Evolutionary conservation across 768 basidiomycete species (phyloP).

Genomic region (Leccinellum luteum): DNA sequence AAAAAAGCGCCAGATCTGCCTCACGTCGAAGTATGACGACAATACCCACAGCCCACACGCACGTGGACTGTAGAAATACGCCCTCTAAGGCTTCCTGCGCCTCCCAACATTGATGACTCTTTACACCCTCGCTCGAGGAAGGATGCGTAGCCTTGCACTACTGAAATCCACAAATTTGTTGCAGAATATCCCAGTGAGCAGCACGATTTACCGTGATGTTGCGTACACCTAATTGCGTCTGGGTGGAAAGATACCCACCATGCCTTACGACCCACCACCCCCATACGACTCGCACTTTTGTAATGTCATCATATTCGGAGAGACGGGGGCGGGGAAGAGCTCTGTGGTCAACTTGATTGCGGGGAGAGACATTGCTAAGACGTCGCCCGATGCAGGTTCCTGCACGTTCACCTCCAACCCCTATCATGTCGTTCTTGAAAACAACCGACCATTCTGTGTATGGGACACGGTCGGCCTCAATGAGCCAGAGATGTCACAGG

Average conservation of each 20-base stretch:
- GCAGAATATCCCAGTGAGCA: slow-evolving; percentile 11
- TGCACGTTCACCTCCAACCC: slow-evolving; percentile 33
- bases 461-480: slow-evolving; percentile 36
- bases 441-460: slow-evolving; percentile 18
- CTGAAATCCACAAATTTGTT: background rate
- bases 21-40: slow-evolving; percentile 6
- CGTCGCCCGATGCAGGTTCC: slow-evolving; percentile 32
- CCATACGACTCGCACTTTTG: slow-evolving; percentile 13
- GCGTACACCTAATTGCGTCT: background rate
- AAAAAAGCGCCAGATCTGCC: slow-evolving; percentile 2
- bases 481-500: slow-evolving; percentile 20
- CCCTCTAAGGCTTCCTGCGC: background rate
- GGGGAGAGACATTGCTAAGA: slow-evolving; percentile 23
- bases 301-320: slow-evolving; percentile 30
- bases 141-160: slow-evolving; percentile 3
- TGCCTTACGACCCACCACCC: slow-evolving; percentile 8
- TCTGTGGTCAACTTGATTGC: slow-evolving; percentile 41
- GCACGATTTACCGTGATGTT: background rate
- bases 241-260: slow-evolving; percentile 4
- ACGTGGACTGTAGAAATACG: background rate
- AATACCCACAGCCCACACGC: slow-evolving; percentile 16
- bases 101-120: slow-evolving; percentile 1
- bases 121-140: slow-evolving; percentile 1
- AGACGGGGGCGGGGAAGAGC: slow-evolving; percentile 37
- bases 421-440: slow-evolving; percentile 23